These are phyloP conservation scores for Fusarium kyushuense DNA, from an alignment of 2,329 filamentous ascomycete species.

Conservation along the genomic window DNA sequence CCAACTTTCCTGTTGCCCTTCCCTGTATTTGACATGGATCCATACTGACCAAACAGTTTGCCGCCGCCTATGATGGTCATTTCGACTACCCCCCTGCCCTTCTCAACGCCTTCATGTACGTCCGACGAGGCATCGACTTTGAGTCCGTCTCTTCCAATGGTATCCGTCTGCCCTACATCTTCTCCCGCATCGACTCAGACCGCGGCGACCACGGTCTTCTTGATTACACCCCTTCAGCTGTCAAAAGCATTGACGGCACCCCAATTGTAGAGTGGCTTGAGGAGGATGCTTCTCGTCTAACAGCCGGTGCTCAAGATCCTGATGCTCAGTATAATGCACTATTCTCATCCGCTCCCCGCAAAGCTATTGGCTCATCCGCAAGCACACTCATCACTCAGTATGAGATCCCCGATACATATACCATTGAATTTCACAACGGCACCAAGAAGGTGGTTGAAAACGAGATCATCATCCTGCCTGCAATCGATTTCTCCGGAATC, in stretches of 20 bases:
- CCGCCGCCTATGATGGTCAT: slow-evolving; percentile 41
- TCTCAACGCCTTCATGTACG: slow-evolving; percentile 37
- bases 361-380: slow-evolving; percentile 16
- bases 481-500: slow-evolving; percentile 36
- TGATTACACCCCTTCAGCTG: slow-evolving; percentile 39
- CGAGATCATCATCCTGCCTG: slow-evolving; percentile 26
- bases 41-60: slow-evolving; percentile 33
- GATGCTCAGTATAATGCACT: slow-evolving; percentile 45
- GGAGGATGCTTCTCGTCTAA: slow-evolving; percentile 35
- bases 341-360: slow-evolving; percentile 33
- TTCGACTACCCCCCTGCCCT: slow-evolving; percentile 44
- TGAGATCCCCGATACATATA: slow-evolving; percentile 44
- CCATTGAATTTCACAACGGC: slow-evolving; percentile 41
- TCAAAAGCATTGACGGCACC: slow-evolving; percentile 40
- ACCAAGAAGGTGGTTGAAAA: slow-evolving; percentile 28
- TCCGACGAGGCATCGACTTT: slow-evolving; percentile 34
- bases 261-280: slow-evolving; percentile 43
- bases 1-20: neutral
- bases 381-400: slow-evolving; percentile 28
- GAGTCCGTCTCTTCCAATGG: slow-evolving; percentile 38
- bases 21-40: neutral
- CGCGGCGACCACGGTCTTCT: slow-evolving; percentile 34
- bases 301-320: slow-evolving; percentile 38
- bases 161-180: slow-evolving; percentile 32
- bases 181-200: slow-evolving; percentile 30